A percentile compares a stretch with the other conserved stretches of the same genome.
phyloP scores from a whole-genome alignment of 2,329 filamentous ascomycete species.

The Aspergillus clavatus region DNA sequence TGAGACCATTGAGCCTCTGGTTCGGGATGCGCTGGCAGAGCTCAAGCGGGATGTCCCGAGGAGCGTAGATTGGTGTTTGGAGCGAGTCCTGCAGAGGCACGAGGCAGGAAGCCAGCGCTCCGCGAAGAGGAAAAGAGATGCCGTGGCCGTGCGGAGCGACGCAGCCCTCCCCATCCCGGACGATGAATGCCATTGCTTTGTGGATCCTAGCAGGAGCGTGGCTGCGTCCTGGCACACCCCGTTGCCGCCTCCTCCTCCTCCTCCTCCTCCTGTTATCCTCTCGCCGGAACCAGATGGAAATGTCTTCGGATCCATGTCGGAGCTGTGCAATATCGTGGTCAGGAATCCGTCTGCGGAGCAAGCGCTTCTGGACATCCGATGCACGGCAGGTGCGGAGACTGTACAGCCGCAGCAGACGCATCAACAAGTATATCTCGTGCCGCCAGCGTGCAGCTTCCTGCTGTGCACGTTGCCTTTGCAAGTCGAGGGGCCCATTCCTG shows the following conservation, averaged over 20 bases:
- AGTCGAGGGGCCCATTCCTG: slow-evolving; percentile 21
- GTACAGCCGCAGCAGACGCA: not conserved
- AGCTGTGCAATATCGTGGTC: slow-evolving; percentile 22
- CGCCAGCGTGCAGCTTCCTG: slow-evolving; percentile 47
- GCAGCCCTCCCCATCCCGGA: too few species aligned
- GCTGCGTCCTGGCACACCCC: too few species aligned
- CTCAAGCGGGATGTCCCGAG: slow-evolving; percentile 20
- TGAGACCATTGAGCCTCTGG: slow-evolving; percentile 23
- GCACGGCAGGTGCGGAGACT: not conserved
- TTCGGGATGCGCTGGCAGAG: slow-evolving; percentile 38
- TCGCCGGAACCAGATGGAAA: slow-evolving; percentile 31
- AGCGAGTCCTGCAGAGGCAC: slow-evolving; percentile 12
- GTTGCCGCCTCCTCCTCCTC: not conserved
- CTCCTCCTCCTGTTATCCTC: slow-evolving; percentile 29
- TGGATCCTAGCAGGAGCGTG: too few species aligned
- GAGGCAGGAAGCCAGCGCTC: slow-evolving; percentile 3
- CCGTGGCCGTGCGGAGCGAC: not conserved
- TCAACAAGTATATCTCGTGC: slow-evolving; percentile 38
- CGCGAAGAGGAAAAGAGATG: not conserved
- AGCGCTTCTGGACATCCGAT: slow-evolving; percentile 13
- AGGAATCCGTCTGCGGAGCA: slow-evolving; percentile 28
- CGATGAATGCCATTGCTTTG: not conserved
- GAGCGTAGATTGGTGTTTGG: slow-evolving; percentile 32
- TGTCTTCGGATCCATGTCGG: slow-evolving; percentile 21
- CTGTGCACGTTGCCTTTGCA: slow-evolving; percentile 34